These are phyloP conservation scores for Scedosporium dehoogii DNA, from an alignment of 2,329 filamentous ascomycete genomes.

Conservation along the genomic window DNA sequence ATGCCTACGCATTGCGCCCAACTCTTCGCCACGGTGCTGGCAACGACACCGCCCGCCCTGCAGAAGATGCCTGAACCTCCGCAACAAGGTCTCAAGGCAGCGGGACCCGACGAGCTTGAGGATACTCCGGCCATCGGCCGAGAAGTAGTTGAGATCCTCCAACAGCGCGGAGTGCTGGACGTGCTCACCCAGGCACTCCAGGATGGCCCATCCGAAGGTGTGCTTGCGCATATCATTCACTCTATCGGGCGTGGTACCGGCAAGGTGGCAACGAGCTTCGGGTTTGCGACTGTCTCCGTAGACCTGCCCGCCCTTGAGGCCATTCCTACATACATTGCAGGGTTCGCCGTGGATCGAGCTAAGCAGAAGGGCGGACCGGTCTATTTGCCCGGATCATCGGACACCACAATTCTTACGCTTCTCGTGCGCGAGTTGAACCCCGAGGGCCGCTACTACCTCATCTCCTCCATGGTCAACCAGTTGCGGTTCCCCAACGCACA, in stretches of 20 bases:
- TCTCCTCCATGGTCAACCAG: constrained; percentile 82
- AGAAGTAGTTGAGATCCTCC: constrained; percentile 48
- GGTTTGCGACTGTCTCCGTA: constrained; percentile 56
- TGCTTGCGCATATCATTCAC: constrained; percentile 66
- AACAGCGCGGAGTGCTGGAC: constrained; percentile 43
- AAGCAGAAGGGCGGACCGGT: constrained; percentile 49
- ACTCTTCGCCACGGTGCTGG: constrained; percentile 78
- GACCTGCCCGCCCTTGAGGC: constrained; percentile 68
- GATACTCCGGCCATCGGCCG: constrained; percentile 56
- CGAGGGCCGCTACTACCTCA: constrained; percentile 74
- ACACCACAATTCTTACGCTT: constrained; percentile 64
- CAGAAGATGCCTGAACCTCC: constrained; percentile 66
- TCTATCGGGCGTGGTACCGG: constrained; percentile 53
- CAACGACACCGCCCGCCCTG: constrained; percentile 62
- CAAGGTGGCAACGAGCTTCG: constrained; percentile 50
- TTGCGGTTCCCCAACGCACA: constrained; percentile 81
- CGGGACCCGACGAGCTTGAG: constrained; percentile 68
- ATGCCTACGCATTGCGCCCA: constrained; percentile 80
- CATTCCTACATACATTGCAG: constrained; percentile 72
- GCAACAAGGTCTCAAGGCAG: constrained; percentile 56
- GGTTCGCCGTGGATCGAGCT: constrained; percentile 55
- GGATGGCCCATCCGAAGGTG: constrained; percentile 57
- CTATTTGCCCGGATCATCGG: constrained; percentile 32
- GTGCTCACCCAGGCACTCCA: constrained; percentile 50
- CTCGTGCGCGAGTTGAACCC: constrained; percentile 65